Evolutionary conservation across 2,329 filamentous ascomycete species (phyloP), one percentile per base, ranked within the genome.

Genomic region (Pseudocercospora fijiensis): DNA sequence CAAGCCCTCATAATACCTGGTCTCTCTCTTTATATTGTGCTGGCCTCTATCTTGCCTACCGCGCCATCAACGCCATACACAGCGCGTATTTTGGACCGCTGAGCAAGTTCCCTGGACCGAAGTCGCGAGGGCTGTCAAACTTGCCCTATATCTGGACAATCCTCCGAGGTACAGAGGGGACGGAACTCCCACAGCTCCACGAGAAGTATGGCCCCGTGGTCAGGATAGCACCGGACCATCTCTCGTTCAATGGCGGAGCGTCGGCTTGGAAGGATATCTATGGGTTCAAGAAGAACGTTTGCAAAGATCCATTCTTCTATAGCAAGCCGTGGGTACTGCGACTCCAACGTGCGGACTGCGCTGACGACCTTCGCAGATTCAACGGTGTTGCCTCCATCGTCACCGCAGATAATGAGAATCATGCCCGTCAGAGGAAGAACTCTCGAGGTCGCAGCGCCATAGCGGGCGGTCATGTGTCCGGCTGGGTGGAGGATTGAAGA

Each of bases 51-150:
- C 5, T 68, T 28, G n/a, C 64, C 58, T 71, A 68, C 53, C 47
- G 55, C 20, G 5, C 67, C 18, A 57, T 43, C 24, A 47, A 41
- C 18, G 60, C 63, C 27, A 65, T 79, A 41, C 79, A 80, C 70
- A 77, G 76, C 60, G 64, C 78, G 18, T 81, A 74, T 67, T 78
- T 82, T 62, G 77, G 80, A 37, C 80, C 81, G 3, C 73, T 82
- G 0, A 69, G 72, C 20, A 76, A 78, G 45, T 78, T 78, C 27
- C 80, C 80, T 1, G 81, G 80, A 0, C 79, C 81, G 1, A 72
- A 73, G 20, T 47, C 69, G 8, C 61, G 67, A 30, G 66, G 65
- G n/a, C 60, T 72, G 47, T 69, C 65, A 47, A 65, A 59, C 8
- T 26, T 69, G 18, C 73, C 73, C 10, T 16, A 26, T 16, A 56